phyloP scores from a whole-genome alignment of 1,139 yeast genomes.

The Suhomyces chickasaworum region DNA sequence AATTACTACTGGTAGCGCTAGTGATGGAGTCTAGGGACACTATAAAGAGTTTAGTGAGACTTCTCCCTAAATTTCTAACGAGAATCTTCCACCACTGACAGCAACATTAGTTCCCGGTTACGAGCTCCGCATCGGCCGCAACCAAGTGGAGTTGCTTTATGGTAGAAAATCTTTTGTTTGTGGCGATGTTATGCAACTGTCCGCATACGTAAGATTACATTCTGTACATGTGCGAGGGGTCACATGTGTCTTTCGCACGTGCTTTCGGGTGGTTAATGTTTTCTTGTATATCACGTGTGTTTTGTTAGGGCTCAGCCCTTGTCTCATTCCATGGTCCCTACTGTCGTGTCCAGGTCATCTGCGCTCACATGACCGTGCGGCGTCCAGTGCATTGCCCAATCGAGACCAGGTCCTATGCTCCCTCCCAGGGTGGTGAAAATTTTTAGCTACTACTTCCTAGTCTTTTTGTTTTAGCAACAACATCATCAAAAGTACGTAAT shows the following conservation, averaged over 20 bases:
- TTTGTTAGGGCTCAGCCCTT: conserved; percentile 21
- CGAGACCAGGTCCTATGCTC: conserved; percentile 11
- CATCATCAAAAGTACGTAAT: conserved; percentile 23
- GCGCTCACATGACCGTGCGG: conserved; percentile 9
- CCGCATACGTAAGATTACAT: neutral
- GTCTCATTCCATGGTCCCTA: neutral
- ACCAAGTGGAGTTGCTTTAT: neutral
- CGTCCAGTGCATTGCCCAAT: conserved; percentile 9
- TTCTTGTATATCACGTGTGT: conserved; percentile 17
- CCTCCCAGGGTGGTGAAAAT: conserved; percentile 13
- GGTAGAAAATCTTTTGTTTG: neutral
- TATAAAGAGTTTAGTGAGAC: too few species aligned
- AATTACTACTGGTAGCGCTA: too few species aligned
- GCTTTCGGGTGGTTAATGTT: neutral
- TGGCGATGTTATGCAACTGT: neutral
- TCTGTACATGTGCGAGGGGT: too few species aligned
- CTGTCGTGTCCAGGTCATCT: neutral
- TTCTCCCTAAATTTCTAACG: neutral
- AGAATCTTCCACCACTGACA: too few species aligned
- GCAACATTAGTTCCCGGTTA: neutral
- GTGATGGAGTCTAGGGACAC: too few species aligned
- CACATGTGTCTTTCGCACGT: neutral
- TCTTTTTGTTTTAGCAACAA: conserved; percentile 17
- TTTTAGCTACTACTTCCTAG: conserved; percentile 14
- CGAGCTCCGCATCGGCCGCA: neutral